Conservation (phyloP, 495 filamentous ascomycete species). For the Cladorrhinum samala region DNA sequence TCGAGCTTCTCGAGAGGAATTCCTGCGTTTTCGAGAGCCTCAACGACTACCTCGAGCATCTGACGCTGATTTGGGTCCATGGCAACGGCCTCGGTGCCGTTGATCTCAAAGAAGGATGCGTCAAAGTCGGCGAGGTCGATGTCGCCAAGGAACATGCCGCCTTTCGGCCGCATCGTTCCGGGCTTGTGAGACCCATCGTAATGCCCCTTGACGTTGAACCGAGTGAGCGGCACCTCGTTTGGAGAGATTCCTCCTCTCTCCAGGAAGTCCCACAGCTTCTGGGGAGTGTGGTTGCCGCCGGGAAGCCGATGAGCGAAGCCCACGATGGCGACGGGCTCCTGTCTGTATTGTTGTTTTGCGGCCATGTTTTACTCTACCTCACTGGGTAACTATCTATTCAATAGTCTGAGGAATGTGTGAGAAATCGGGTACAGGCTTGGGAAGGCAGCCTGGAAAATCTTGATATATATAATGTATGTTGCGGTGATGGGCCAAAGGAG, state of each 20-base stretch:
- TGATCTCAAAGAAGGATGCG: slow-evolving; percentile 13
- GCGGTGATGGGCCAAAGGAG: no score
- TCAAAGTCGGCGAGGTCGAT: slow-evolving; percentile 7
- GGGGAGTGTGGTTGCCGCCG: slow-evolving; percentile 4
- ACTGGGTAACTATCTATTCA: no score
- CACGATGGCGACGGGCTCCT: slow-evolving; percentile 10
- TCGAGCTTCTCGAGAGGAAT: slow-evolving; percentile 63
- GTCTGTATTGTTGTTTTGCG: not conserved
- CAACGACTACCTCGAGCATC: slow-evolving; percentile 58
- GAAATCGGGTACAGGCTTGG: no score
- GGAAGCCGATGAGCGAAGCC: slow-evolving; percentile 13
- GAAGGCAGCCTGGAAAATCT: no score
- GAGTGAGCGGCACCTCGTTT: slow-evolving; percentile 1
- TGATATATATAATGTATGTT: no score
- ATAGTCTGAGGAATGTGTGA: no score
- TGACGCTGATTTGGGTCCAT: slow-evolving; percentile 61
- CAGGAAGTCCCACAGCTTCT: slow-evolving; percentile 12
- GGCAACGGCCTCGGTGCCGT: slow-evolving; percentile 2
- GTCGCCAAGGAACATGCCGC: slow-evolving; percentile 15
- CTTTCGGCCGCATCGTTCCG: slow-evolving; percentile 7
- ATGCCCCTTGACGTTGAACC: slow-evolving; percentile 10
- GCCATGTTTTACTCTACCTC: no score
- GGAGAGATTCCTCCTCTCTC: not conserved
- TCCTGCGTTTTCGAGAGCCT: slow-evolving; percentile 72
- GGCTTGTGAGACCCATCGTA: slow-evolving; percentile 13